Base-by-base conservation (phyloP, 1,284 basidiomycete genomes). In the Sporisorium iseilematis-ciliati region DNA sequence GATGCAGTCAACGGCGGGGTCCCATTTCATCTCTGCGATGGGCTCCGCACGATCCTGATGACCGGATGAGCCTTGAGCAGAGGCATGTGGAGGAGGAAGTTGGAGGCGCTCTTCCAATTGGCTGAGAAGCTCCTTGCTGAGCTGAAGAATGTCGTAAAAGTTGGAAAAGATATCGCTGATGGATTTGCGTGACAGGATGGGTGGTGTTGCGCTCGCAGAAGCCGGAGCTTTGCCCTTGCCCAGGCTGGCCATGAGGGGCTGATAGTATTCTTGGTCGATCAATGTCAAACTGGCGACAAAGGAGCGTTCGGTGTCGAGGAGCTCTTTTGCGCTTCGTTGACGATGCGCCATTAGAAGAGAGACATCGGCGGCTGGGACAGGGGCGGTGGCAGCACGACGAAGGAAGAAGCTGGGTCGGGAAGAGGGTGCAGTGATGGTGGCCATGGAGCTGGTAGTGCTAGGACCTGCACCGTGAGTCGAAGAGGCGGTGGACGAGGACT, bases 61-160 rank as follows among this genome's bases (percentile, higher is more conserved):
- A 91, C 91, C 23, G 4, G n/a, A n/a, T 6, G 63, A 38, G n/a
- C 7, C 35, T 33, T 40, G 29, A 10, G 18, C 33, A 35, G 41
- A 29, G 12, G 42, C 6, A 1, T 20, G 48, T 25, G 49, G 82
- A 92, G 23, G 29, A 3, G 52, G 20, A n/a, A 94, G 3, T 11
- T 71, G 69, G 7, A 84, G 43, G 8, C 83, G 73, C 52, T 80
- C 81, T 49, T 84, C 82, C 29, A 93, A 88, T 4, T 90, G 89
- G 16, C 88, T 86, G 68, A 91, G 89, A 81, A 94, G 91, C n/a
- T 92, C 90, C 55, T 89, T 91, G 85, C 94, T 93, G 58, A 95
- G 88, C 78, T 93, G 93, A 90, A 92, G 92, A 50, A 96, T 94
- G 86, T 95, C 93, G 82, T 92, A 90, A 81, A 95, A 94, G 84